Percentiles rank a stretch among this genome's conserved stretches.
Evolutionary conservation across 108 stramenopile species (phyloP).

Genomic region (Aureococcus anophagefferens): DNA sequence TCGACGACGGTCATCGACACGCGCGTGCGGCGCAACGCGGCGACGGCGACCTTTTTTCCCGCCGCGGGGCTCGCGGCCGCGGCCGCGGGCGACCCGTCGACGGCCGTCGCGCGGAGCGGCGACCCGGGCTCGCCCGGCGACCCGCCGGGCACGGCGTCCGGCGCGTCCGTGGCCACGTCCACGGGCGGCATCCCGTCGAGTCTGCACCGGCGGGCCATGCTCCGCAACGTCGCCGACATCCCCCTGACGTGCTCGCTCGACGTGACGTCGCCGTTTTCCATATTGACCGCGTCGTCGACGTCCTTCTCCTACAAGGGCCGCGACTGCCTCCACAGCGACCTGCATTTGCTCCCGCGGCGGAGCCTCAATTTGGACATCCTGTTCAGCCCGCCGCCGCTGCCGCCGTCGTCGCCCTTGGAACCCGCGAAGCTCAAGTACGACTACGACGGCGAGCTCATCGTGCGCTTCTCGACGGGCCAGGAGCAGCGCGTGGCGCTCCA

Average conservation of each 20-base stretch:
- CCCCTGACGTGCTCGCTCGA: too few species aligned
- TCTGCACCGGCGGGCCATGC: background rate
- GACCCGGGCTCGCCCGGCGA: too few species aligned
- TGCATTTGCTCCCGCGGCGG: background rate
- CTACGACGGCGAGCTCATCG: slow-evolving; percentile 18
- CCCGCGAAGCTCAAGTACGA: slow-evolving; percentile 1
- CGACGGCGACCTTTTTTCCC: too few species aligned
- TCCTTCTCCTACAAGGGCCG: background rate
- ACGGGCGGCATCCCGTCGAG: too few species aligned
- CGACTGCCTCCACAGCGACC: background rate
- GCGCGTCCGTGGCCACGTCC: too few species aligned
- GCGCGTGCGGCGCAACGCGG: too few species aligned
- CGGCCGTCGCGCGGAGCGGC: too few species aligned
- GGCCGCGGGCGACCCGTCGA: too few species aligned
- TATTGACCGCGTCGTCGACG: background rate
- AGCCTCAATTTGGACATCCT: slow-evolving; percentile 2
- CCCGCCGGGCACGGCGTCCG: too few species aligned
- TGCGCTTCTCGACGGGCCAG: slow-evolving; percentile 26
- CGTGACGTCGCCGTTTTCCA: too few species aligned
- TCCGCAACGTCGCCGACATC: background rate
- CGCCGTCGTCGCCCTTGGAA: background rate
- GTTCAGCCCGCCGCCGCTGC: slow-evolving; percentile 1
- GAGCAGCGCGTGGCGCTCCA: slow-evolving; percentile 17
- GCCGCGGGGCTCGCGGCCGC: too few species aligned
- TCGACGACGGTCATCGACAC: too few species aligned